Base-by-base conservation (phyloP, 2,329 filamentous ascomycete species). In the Ilyonectria sp. region DNA sequence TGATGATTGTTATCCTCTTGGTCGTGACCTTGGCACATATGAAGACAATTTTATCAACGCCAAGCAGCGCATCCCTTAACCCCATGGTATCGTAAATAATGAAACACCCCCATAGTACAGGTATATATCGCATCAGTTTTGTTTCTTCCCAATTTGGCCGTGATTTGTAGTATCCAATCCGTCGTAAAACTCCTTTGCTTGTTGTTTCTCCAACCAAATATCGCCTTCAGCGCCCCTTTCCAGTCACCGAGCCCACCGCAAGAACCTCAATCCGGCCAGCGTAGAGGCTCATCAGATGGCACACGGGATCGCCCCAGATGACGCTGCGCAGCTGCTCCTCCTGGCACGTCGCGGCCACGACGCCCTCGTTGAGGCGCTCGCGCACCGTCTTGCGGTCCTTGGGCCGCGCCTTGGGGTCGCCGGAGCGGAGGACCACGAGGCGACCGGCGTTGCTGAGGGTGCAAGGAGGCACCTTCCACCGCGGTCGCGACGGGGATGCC, bases 231-330 rank as follows among this genome's bases (percentile, higher is more conserved):
- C 62, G 58, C 3, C 55, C 55, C 63, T 71, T 73, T 1, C 68
- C 77, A 17, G 74, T 80, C 15, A 80, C 75, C 6, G 77, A 93
- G 65, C 86, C 89, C 1, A 91, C 90, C 11, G 93, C 93, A 62
- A 97, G 80, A 4, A 85, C 82, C 78, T 96, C 92, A 50, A 97
- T 88, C 60, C 94, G 83, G 21, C 86, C 87, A 15, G 89, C 89
- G 80, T 97, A 97, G 21, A 96, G 76, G 66, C 84, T 89, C 94
- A 97, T 97, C 72, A 90, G 85, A 81, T 97, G 94, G 77, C 90
- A 92, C 49, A 94, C 84, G 0, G 93, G 92, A 77, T 97, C 94
- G 0, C 94, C 94, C 87, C 94, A 97, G 4, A 97, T 85, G 0
- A 94, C 87, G 2, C 85, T 86, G 26, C 92, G 84, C 57, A 97